These are phyloP conservation scores for Panicum miliaceum DNA, from an alignment of 176 grass and related monocot genomes.

Conservation along the genomic window DNA sequence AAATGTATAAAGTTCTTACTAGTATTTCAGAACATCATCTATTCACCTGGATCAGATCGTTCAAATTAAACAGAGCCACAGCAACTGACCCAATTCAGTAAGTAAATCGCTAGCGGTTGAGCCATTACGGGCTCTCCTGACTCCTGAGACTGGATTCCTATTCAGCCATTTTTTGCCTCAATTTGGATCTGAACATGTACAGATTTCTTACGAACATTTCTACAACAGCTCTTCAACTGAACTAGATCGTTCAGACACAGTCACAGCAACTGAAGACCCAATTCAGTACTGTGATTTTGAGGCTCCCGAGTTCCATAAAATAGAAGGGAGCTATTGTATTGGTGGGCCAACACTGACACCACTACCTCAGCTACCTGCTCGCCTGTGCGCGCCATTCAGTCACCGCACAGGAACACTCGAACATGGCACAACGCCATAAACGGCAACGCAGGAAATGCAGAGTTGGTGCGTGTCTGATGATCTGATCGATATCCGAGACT, in stretches of 20 bases:
- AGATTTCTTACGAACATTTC: not conserved
- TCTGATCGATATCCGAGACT: not conserved
- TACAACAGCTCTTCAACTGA: not conserved
- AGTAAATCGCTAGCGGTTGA: too few relatives aligned
- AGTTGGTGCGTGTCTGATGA: not conserved
- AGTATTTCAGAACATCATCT: too few relatives aligned
- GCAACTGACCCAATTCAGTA: too few relatives aligned
- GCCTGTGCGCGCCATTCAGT: not conserved
- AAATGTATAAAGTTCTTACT: too few relatives aligned
- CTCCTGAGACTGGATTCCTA: too few relatives aligned
- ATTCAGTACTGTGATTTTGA: not conserved
- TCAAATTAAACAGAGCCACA: too few relatives aligned
- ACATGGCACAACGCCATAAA: not conserved
- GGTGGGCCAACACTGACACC: not conserved
- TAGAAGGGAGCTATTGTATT: too few relatives aligned
- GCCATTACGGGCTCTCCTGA: too few relatives aligned
- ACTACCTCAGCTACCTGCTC: not conserved
- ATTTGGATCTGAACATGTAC: not conserved
- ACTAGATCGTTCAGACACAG: too few relatives aligned
- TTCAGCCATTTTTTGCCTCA: too few relatives aligned
- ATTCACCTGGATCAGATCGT: too few relatives aligned
- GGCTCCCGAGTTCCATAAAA: not conserved
- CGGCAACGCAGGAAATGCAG: constrained; percentile 2
- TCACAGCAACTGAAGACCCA: not conserved
- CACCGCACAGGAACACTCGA: not conserved